Percentiles rank a stretch among this genome's conserved stretches.
Conservation (phyloP, 2,329 filamentous ascomycete species). For the Trichoderma pleuroti region DNA sequence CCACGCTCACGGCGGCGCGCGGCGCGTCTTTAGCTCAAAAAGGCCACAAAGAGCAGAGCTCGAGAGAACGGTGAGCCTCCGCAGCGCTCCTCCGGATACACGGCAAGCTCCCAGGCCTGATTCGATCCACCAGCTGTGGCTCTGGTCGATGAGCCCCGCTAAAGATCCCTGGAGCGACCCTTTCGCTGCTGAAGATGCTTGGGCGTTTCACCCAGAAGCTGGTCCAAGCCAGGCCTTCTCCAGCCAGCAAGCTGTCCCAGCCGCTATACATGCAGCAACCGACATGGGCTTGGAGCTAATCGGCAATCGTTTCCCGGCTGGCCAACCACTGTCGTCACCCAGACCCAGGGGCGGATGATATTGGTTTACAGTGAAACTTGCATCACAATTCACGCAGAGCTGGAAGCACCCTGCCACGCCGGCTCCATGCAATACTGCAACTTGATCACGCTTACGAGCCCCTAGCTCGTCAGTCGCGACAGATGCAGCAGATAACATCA, state of each 20-base stretch:
- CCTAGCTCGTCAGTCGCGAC: slow-evolving; percentile 5
- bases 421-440: neutral
- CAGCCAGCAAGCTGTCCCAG: slow-evolving; percentile 6
- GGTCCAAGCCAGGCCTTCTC: slow-evolving; percentile 3
- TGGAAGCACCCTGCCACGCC: neutral
- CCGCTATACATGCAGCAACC: slow-evolving; percentile 9
- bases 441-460: slow-evolving; percentile 2
- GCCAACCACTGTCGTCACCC: slow-evolving; percentile 9
- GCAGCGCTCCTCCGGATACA: slow-evolving; percentile 12
- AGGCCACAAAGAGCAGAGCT: neutral
- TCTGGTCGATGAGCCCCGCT: slow-evolving; percentile 7
- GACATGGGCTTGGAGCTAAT: slow-evolving; percentile 14
- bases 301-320: slow-evolving; percentile 15
- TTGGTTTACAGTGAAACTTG: slow-evolving; percentile 6
- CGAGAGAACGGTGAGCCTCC: slow-evolving; percentile 4
- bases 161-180: slow-evolving; percentile 5
- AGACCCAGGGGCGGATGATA: neutral
- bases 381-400: slow-evolving; percentile 14
- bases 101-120: slow-evolving; percentile 10
- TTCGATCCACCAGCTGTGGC: slow-evolving; percentile 9
- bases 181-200: slow-evolving; percentile 9
- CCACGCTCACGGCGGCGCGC: neutral
- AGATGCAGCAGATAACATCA: slow-evolving; percentile 10
- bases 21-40: neutral
- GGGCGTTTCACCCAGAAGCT: slow-evolving; percentile 14